Conservation (phyloP, 2,329 filamentous ascomycete genomes). For the Diaporthe aspalathi region DNA sequence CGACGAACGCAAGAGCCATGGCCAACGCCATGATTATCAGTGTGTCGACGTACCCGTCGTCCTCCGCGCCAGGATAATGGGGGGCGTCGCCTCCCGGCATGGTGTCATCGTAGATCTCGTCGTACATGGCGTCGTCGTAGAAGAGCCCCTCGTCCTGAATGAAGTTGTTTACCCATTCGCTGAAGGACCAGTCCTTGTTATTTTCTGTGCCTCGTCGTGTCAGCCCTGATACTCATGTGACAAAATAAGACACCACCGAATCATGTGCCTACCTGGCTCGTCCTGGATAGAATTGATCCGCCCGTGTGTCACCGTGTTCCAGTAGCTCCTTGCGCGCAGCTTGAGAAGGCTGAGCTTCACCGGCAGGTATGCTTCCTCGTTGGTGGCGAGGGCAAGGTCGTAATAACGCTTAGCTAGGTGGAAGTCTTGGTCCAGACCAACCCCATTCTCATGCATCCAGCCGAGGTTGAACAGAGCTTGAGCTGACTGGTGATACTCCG, state of each 20-base stretch:
- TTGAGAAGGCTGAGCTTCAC: constrained; percentile 91
- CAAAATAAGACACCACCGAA: neutral
- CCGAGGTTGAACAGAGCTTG: constrained; percentile 97
- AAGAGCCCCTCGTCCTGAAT: constrained; percentile 75
- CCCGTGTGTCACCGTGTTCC: constrained; percentile 94
- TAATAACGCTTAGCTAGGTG: constrained; percentile 98
- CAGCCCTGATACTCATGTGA: constrained; percentile 41
- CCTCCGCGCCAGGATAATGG: constrained; percentile 67
- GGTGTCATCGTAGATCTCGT: constrained; percentile 65
- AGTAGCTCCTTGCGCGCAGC: constrained; percentile 85
- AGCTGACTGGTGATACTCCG: constrained; percentile 90
- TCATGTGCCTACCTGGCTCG: constrained; percentile 76
- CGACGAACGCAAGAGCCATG: constrained; percentile 77
- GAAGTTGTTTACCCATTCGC: constrained; percentile 90
- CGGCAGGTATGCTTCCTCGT: constrained; percentile 91
- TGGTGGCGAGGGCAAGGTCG: constrained; percentile 90
- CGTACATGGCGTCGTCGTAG: constrained; percentile 70
- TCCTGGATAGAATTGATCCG: constrained; percentile 91
- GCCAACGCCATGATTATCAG: constrained; percentile 84
- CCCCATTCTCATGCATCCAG: constrained; percentile 99
- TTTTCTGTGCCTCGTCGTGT: constrained; percentile 60
- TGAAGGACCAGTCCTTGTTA: constrained; percentile 79
- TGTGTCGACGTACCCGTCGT: constrained; percentile 86
- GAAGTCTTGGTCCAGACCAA: constrained; percentile 93
- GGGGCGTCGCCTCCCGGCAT: constrained; percentile 70